Evolutionary conservation across 305 asterid genomes (phyloP), one percentile per base, ranked within the genome.

Genomic region (Fraxinus greggii): DNA sequence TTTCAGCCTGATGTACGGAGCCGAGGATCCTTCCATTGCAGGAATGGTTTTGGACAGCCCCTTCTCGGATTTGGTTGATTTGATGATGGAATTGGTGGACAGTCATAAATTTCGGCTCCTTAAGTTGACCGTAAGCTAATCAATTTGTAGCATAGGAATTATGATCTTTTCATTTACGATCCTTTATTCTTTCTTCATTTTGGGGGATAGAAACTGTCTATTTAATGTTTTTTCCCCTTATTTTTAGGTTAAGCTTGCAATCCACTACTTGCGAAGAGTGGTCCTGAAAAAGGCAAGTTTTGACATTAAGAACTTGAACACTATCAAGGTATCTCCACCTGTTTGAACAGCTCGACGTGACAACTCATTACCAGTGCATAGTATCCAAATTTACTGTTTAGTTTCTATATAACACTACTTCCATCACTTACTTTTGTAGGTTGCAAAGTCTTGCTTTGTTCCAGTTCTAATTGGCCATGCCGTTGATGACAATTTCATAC

Each of bases 31-130:
- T 82, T 95, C 98, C 23, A 91, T 95, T 23, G 98, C 98, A 48
- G 98, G 98, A 86, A 92, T 95, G 97, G 97, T 95, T 83, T 90
- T 95, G 32, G 98, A 95, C 86, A 95, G 98, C 89, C 97, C 98
- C 75, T 95, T 95, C 72, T 92, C 98, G 0, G 97, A 95, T 90
- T 89, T 95, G 87, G 95, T 93, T 76, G 97, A 93, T 88, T 89
- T 95, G 89, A 95, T 93, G 98, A 93, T 92, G 95, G 98, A 92
- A 87, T 91, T 95, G 73, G 98, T 93, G 75, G 98, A 95, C 88
- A 90, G 93, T 33, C 89, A 91, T 89, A 93, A 93, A 91, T 89
- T 93, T 72, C 96, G 97, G 59, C 91, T 95, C 33, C 98, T 98
- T 61, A 93, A 90, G 87, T 93, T 95, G 88, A 93, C 97, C 48